Base-by-base conservation (phyloP, 2,329 filamentous ascomycete genomes). In the Mariannaea sp. region DNA sequence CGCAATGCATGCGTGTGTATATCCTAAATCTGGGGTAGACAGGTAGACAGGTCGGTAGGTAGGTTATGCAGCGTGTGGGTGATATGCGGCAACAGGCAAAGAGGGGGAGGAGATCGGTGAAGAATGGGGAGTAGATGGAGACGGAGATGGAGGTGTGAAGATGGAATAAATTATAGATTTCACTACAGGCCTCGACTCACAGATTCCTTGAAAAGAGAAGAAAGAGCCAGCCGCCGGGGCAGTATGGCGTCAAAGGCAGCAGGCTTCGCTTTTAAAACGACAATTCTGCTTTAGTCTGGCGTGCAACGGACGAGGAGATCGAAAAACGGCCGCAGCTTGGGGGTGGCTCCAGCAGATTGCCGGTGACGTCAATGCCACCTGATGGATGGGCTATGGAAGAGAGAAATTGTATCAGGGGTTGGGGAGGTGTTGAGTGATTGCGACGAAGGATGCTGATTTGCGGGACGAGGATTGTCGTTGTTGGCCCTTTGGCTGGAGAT, bases 301-400 rank as follows among this genome's bases (percentile, higher is more conserved):
- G 52, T 49, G 53, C 50, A 53, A 43, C 43, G 50, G 30, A 40
- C 26, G 12, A n/a, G 20, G 39, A n/a, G n/a, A 19, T 42, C 46
- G 26, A 40, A 56, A 40, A 56, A 50, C 46, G 44, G 49, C 39
- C 48, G 56, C 48, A 53, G 22, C 35, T 30, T 19, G 40, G 27
- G 39, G 29, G 29, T 49, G 40, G 49, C 53, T 41, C 41, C 46
- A 51, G 43, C 46, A 58, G 49, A 45, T 36, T 47, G 36, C 26
- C 49, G 35, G 56, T 65, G 63, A 65, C 63, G 63, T 65, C 63
- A 65, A 65, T 62, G 63, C 63, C 63, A 59, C 61, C 63, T 65
- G 63, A 65, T 61, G 49, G 20, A 22, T 30, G 29, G 30, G n/a
- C n/a, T n/a, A 48, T 51, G 57, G 53, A 35, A 51, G 44, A 60